Evolutionary conservation across 306 rosid genomes (phyloP), one percentile per base, ranked within the genome.

Genomic region (Acacia melanoxylon): DNA sequence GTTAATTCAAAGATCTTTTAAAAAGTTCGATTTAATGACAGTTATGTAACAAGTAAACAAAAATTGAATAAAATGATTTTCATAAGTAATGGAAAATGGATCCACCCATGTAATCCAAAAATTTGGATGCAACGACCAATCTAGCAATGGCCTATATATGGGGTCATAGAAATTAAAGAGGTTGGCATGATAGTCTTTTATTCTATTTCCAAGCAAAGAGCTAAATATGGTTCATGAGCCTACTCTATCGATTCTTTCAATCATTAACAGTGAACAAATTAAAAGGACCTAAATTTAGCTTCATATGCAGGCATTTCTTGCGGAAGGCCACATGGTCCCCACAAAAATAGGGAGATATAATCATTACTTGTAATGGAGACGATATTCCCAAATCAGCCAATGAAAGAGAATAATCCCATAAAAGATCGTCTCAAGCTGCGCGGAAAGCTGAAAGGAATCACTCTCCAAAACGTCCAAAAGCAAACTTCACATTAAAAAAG

Each of bases 371-470:
- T 82, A 77, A 86, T 81, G 82, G 85, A 54, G 70, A 85, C 87
- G 86, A 87, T 90, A 82, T 88, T 88, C 90, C 72, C 78, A 81
- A 85, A 68, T 75, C 82, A 33, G 75, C 27, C 79, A 72, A 85
- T 56, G 72, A 73, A 69, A 35, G 27, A 68, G 48, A 68, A 49
- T 16, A 49, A 75, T 14, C 15, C 40, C 41, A 20, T 56, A 72
- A 83, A 54, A 72, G 68, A 63, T 63, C 40, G 69, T 17, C 4
- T 83, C 80, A 71, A 78, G 86, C 66, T 71, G 83, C 78, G 65
- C 19, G 14, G 71, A 85, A 85, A 80, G 89, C 85, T 80, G 56
- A 82, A 54, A 70, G 48, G 84, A 44, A 31, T 29, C 29, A 49
- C 25, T n/a, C 45, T 16, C 45, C 24, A 48, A 80, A 70, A 78